Evolutionary conservation across 345 rosid genomes (phyloP), one percentile per base, ranked within the genome.

Genomic region (Salix purpurea): DNA sequence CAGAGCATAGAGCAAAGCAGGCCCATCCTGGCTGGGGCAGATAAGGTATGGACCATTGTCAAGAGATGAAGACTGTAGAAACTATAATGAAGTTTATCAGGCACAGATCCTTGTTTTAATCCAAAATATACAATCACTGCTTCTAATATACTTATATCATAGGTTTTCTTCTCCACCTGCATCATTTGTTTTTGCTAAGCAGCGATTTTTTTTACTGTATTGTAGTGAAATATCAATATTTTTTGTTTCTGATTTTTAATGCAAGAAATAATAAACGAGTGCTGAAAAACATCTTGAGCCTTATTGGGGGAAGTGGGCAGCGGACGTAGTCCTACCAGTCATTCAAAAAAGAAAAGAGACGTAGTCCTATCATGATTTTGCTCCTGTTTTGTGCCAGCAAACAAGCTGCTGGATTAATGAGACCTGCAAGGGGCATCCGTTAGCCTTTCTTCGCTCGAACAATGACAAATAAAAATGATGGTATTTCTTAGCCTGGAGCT

Each of bases 171-270:
- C 34, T 50, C 71, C 40, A 40, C 65, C 67, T 76, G 72, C 67
- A 72, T 1, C 46, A 18, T 77, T 37, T 30, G 32, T 76, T 36
- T 36, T 72, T 11, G 66, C 54, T 70, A 68, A 58, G 78, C 69
- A 75, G 78, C 69, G 73, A 73, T 79, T 84, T 78, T 79, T 34
- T 76, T 80, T 75, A 75, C 67, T 70, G 70, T 76, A 24, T 72
- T 67, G 77, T 78, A 70, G 85, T 76, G 71, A 75, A 66, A 26
- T 56, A 32, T 76, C 18, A 15, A 19, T 32, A 24, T 50, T 42
- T 60, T 78, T 56, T 56, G 61, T 77, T 76, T 74, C 67, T 71
- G 66, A 26, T 67, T 52, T 36, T 68, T 44, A 64, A 46, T 58
- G 40, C 54, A 16, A 42, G 64, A 48, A 65, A 66, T 75, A 28